Base-by-base conservation (phyloP, 176 grass and related monocot species). In the Rhipidocladum racemiflorum region DNA sequence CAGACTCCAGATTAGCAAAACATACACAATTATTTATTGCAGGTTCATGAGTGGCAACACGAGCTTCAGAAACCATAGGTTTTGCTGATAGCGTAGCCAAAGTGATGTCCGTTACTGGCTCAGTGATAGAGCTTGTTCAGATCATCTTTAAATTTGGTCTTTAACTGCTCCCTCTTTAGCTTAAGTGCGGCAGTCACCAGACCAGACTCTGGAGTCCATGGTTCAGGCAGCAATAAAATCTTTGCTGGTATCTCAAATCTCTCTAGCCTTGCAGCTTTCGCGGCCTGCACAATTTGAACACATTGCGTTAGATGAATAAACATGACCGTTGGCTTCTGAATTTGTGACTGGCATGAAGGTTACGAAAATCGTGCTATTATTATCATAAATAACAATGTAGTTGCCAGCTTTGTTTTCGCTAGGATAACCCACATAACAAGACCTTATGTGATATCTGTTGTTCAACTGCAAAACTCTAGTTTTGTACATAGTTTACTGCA, bases 181-280 rank as follows among this genome's bases (percentile, higher is more conserved):
- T 97, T 93, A 35, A 97, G 82, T 2, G 88, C 94, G 3, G 88
- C 94, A 1, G 94, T 93, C 59, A 97, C 91, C 18, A 97, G 78
- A 40, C 94, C 94, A 25, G 94, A 81, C 55, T 97, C 94, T 7
- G 88, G 94, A 4, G 94, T 97, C 94, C 94, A 97, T 32, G 81
- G 84, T 76, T 97, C 94, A 44, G 84, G 81, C 69, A 97, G 66
- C 66, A 97, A 63, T 59, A 81, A 13, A 20, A 93, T 83, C 79
- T 87, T 97, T 5, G 81, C 86, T 57, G 88, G 91, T 62, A 93
- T 29, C 71, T 93, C 94, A 24, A 93, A 93, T 74, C 89, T 93
- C 62, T 93, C 89, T 4, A 97, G 87, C 51, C 75, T 85, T 4
- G 72, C 91, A 53, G 55, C 28, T 84, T 93, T 91, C 10, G 70